These are phyloP conservation scores for Ophiocordyceps camponoti-leonardi DNA, from an alignment of 2,329 filamentous ascomycete genomes.

Conservation along the genomic window DNA sequence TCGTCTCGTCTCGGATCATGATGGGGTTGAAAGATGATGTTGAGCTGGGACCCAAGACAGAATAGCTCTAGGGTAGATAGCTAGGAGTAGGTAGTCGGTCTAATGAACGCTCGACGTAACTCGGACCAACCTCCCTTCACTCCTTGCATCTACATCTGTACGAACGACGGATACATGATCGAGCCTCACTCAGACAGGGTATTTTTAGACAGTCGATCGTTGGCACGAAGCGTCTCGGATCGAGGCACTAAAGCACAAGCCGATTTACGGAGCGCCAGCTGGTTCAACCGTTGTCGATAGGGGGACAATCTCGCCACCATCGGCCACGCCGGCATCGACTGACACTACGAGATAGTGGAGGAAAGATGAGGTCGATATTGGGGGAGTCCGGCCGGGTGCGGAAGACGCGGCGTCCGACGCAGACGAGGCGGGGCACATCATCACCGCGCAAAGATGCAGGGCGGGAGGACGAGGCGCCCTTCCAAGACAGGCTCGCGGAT, in stretches of 20 bases:
- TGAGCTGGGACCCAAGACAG: not conserved
- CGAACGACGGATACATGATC: not conserved
- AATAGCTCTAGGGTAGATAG: not conserved
- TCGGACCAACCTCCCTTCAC: not conserved
- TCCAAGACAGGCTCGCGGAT: conserved; percentile 38
- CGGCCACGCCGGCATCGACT: not conserved
- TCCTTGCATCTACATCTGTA: not conserved
- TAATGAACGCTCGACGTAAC: not conserved
- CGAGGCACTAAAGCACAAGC: not conserved
- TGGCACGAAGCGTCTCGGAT: not conserved
- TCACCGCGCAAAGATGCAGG: conserved; percentile 5
- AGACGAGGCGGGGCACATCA: not conserved
- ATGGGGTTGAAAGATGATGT: too few relatives aligned
- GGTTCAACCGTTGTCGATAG: not conserved
- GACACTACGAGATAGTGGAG: conserved; percentile 14
- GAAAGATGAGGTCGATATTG: conserved; percentile 18
- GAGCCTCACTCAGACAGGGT: not conserved
- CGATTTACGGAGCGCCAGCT: too few relatives aligned
- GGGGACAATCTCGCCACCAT: not conserved
- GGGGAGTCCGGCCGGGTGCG: conserved; percentile 17
- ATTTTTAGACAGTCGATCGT: not conserved
- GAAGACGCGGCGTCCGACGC: conserved; percentile 10
- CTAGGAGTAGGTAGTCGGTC: not conserved
- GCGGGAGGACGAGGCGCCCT: conserved; percentile 12
- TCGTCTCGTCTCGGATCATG: not conserved